These are phyloP conservation scores for Articulospora tetracladia DNA, from an alignment of 495 filamentous ascomycete genomes.

Conservation along the genomic window DNA sequence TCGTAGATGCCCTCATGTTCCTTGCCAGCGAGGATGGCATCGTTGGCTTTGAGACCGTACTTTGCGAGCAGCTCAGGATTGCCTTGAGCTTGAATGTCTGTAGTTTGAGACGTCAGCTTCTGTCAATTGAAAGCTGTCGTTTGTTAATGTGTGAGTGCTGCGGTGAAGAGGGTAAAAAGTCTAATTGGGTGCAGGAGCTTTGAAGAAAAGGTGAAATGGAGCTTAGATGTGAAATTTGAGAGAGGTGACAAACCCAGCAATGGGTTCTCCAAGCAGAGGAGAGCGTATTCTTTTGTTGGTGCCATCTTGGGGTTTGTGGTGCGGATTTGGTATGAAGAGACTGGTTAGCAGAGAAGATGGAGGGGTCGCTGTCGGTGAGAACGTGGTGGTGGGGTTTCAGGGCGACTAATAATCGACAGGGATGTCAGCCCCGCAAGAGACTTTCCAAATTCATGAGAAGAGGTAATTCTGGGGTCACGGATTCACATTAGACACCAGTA, in stretches of 20 bases:
- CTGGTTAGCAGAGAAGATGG: conserved; percentile 4
- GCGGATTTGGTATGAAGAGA: conserved; percentile 4
- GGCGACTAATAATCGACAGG: neutral
- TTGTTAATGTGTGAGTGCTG: neutral
- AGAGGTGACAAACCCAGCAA: conserved; percentile 66
- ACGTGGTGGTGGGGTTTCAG: conserved; percentile 6
- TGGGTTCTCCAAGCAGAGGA: conserved; percentile 94
- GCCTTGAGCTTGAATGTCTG: conserved; percentile 89
- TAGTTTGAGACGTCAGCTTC: conserved; percentile 12
- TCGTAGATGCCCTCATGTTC: conserved; percentile 88
- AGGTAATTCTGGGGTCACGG: no score
- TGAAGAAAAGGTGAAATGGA: neutral
- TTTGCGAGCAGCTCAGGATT: conserved; percentile 79
- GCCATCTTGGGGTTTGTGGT: conserved; percentile 53
- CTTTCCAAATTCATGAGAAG: no score
- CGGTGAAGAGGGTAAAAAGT: neutral
- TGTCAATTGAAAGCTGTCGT: conserved; percentile 3
- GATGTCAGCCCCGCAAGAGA: neutral
- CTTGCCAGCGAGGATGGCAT: conserved; percentile 92
- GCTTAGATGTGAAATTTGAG: neutral
- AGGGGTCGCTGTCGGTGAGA: conserved; percentile 7
- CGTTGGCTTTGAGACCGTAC: conserved; percentile 91
- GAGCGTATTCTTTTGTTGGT: conserved; percentile 67
- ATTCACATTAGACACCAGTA: no score
- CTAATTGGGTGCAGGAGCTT: neutral